Evolutionary conservation across 2,329 filamentous ascomycete species (phyloP).

Genomic region (Trichoderma sp.): DNA sequence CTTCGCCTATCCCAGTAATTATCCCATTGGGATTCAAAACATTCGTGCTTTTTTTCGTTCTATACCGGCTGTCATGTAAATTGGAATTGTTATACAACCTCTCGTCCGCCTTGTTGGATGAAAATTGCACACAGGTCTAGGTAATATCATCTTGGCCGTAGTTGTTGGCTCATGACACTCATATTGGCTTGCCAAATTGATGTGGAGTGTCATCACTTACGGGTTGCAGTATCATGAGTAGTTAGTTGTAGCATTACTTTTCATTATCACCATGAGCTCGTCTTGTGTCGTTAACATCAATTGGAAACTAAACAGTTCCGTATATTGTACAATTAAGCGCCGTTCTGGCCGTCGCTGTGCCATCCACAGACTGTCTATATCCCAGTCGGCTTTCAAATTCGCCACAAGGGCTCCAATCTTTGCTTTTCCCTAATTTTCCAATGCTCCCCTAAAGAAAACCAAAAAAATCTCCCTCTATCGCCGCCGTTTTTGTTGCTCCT

Average conservation of each 20-base stretch:
- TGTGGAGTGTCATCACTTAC: background rate
- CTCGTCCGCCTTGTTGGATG: background rate
- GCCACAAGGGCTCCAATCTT: conserved; percentile 10
- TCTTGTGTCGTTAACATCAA: conserved; percentile 29
- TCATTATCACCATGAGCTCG: conserved; percentile 1
- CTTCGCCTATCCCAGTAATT: background rate
- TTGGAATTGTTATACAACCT: background rate
- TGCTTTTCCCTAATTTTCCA: conserved; percentile 11
- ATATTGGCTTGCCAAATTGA: background rate
- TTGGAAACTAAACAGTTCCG: conserved; percentile 28
- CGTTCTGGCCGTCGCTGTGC: conserved; percentile 29
- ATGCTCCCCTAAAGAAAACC: conserved; percentile 8
- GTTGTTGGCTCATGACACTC: background rate
- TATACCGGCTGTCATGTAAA: background rate
- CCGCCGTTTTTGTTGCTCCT: background rate
- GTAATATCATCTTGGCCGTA: background rate
- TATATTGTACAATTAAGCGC: conserved; percentile 33
- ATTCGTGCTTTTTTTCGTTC: background rate
- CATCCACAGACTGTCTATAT: conserved; percentile 29
- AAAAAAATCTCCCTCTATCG: conserved; percentile 15
- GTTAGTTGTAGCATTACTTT: background rate
- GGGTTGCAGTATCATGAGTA: background rate
- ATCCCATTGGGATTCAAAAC: background rate
- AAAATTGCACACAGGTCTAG: background rate
- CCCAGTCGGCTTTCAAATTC: conserved; percentile 17